These are phyloP conservation scores for Neonectria sp. DNA, from an alignment of 2,329 filamentous ascomycete species.

Conservation along the genomic window DNA sequence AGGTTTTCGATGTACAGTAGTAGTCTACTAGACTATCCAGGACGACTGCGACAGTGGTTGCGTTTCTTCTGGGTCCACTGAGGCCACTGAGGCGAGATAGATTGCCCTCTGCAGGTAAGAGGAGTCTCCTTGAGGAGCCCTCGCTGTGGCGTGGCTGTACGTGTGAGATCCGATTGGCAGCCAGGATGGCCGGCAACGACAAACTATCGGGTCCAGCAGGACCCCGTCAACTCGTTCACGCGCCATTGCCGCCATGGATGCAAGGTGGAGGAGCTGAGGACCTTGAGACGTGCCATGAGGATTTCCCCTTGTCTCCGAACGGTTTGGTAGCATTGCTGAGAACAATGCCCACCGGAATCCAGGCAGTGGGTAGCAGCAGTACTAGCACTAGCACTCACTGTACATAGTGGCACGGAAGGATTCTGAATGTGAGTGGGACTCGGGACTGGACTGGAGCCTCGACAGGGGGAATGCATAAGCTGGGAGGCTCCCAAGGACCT, in stretches of 20 bases:
- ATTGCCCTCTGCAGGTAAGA: background rate
- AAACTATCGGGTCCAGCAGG: background rate
- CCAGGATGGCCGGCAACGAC: background rate
- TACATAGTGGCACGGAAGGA: background rate
- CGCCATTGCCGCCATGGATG: slow-evolving; percentile 6
- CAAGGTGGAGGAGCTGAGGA: slow-evolving; percentile 18
- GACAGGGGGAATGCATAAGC: background rate
- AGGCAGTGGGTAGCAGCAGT: too few species aligned
- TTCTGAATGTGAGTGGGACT: background rate
- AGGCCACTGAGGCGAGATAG: background rate
- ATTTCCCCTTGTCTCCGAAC: slow-evolving; percentile 4
- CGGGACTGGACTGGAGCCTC: too few species aligned
- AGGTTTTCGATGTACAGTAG: background rate
- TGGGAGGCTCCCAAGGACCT: background rate
- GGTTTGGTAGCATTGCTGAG: background rate
- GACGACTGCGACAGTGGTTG: slow-evolving; percentile 1
- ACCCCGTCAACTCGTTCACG: background rate
- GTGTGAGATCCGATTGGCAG: slow-evolving; percentile 7
- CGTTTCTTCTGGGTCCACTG: background rate
- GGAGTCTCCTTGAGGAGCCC: background rate
- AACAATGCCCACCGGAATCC: background rate
- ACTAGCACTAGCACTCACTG: too few species aligned
- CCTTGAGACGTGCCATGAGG: slow-evolving; percentile 13
- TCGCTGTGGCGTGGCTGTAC: too few species aligned
- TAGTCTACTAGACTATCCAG: too few species aligned